Evolutionary conservation across 2,329 filamentous ascomycete genomes (phyloP).

Genomic region (Ophiostoma ips): DNA sequence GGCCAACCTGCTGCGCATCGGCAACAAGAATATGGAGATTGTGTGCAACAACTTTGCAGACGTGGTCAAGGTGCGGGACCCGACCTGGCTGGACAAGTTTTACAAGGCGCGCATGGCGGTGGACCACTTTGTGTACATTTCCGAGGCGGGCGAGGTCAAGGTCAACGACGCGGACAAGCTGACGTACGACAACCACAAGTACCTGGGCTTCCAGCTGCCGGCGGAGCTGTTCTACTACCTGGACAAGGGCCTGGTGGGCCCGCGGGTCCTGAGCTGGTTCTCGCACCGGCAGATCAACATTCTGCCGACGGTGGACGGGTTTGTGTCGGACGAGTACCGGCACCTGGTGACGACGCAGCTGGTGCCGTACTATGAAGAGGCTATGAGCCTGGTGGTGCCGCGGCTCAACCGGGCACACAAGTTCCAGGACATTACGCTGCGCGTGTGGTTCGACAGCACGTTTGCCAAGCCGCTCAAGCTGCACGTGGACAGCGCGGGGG

Average conservation of each 20-base stretch:
- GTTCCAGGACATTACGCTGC: constrained; percentile 62
- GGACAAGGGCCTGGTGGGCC: constrained; percentile 65
- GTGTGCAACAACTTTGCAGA: constrained; percentile 71
- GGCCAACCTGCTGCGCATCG: constrained; percentile 59
- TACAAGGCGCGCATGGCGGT: constrained; percentile 74
- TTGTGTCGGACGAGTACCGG: constrained; percentile 66
- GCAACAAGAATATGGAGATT: constrained; percentile 54
- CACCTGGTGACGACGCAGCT: constrained; percentile 63
- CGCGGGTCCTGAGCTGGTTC: constrained; percentile 69
- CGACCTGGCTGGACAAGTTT: constrained; percentile 74
- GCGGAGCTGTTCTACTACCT: constrained; percentile 86
- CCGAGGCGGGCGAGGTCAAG: constrained; percentile 60
- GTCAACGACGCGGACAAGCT: constrained; percentile 60
- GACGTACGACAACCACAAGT: constrained; percentile 74
- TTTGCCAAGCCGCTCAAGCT: constrained; percentile 57
- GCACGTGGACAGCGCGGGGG: constrained; percentile 25
- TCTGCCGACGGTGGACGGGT: constrained; percentile 73
- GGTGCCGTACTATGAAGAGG: constrained; percentile 58
- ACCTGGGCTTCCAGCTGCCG: constrained; percentile 79
- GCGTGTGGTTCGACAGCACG: constrained; percentile 69
- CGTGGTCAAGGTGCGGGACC: constrained; percentile 54
- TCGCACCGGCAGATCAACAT: constrained; percentile 67
- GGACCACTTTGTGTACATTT: constrained; percentile 75
- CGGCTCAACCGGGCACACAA: constrained; percentile 73
- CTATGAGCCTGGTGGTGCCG: constrained; percentile 64